Base-by-base conservation (phyloP, 441 rosid species). In the Lepidium campestre region DNA sequence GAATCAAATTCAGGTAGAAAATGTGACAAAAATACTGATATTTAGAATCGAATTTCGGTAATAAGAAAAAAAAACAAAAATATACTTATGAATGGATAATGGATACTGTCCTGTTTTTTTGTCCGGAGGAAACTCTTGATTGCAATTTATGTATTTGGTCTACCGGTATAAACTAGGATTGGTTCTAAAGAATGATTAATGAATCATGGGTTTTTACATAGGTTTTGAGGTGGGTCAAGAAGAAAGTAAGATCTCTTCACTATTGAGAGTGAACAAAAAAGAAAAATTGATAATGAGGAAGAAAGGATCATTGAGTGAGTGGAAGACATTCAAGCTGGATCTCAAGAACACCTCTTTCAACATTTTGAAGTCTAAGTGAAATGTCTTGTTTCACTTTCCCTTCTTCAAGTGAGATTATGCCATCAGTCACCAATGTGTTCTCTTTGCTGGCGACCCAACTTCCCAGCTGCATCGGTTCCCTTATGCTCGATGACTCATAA, bases 311-410 rank as follows among this genome's bases (percentile, higher is more conserved):
- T 72, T 91, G 98, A 55, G 90, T 90, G 10, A 95, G 96, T 49
- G 95, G 95, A 62, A 95, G 86, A 62, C 99, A 95, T 78, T 91
- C 93, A 23, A 95, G 90, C 76, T 90, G 96, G 10, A 95, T 86
- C 65, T 90, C 90, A 36, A 90, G 87, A 73, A 83, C 83, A 36
- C 97, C 96, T 72, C 93, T 85, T 80, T 94, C 97, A 0, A 91
- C 98, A 3, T 90, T 85, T 74, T 95, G 93, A 72, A 95, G 89
- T 71, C 86, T 76, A 50, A 95, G 83, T 55, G 81, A 80, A 53
- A 95, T 80, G 18, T 85, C 89, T 78, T 91, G 98, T 73, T 77
- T 88, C 60, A 94, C 93, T 67, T 64, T 83, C 57, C 97, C 99
- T 18, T 91, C 94, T 40, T 71, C 83, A 32, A 78, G 69, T 46